These are phyloP conservation scores for Discostella pseudostelligera DNA, from an alignment of 108 stramenopile species.

Conservation along the genomic window DNA sequence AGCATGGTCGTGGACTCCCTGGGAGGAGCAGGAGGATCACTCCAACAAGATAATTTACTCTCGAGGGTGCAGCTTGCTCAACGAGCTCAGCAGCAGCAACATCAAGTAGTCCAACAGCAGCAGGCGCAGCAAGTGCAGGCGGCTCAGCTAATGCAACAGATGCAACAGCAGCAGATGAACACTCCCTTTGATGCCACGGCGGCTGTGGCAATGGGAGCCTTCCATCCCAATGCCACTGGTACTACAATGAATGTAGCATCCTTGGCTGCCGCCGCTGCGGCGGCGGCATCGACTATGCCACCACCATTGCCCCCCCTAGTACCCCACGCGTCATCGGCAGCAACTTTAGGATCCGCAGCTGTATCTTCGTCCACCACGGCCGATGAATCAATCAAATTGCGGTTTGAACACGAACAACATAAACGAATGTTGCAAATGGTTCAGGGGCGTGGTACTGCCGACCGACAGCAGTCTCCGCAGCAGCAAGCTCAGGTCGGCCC, in stretches of 20 bases:
- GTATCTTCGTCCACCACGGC: not conserved
- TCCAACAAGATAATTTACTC: conserved; percentile 9
- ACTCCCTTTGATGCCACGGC: too few relatives aligned
- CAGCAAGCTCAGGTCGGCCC: conserved; percentile 14
- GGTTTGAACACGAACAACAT: conserved; percentile 17
- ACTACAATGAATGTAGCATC: too few relatives aligned
- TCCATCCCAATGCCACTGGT: too few relatives aligned
- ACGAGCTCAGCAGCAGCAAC: conserved; percentile 10
- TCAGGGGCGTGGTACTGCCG: too few relatives aligned
- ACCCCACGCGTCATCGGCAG: not conserved
- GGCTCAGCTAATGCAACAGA: not conserved
- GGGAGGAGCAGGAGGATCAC: not conserved
- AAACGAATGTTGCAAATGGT: conserved; percentile 15
- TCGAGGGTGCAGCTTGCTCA: conserved; percentile 31
- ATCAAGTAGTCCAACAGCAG: conserved; percentile 8
- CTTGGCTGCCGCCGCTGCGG: too few relatives aligned
- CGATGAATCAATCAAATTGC: conserved; percentile 26
- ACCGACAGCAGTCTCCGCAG: not conserved
- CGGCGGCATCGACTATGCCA: too few relatives aligned
- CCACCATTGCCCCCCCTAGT: too few relatives aligned
- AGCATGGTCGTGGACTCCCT: not conserved
- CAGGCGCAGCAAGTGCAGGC: not conserved
- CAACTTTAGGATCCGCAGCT: conserved; percentile 1
- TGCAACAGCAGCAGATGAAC: too few relatives aligned
- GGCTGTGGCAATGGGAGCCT: conserved; percentile 2